Evolutionary conservation across 179 eudicot genomes (phyloP), one percentile per base, ranked within the genome.

Genomic region (Silene vulgaris): DNA sequence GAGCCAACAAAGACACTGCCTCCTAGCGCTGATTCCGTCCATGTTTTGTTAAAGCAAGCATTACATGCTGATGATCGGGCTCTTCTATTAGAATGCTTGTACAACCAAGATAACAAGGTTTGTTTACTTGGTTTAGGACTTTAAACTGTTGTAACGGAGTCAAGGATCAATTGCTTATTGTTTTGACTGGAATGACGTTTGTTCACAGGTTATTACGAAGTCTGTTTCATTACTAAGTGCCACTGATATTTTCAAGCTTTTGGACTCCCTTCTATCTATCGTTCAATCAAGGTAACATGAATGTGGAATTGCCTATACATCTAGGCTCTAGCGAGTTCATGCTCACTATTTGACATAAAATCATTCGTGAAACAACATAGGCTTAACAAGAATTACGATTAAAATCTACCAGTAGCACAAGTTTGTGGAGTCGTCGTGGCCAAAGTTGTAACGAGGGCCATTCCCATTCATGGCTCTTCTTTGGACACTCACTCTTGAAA

Each of bases 11-110:
- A 37, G 17, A 50, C 77, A 72, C 84, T 79, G 81, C 91, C 90
- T 73, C 97, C 97, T 43, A 88, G 94, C 77, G 96, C 92, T 7
- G 96, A 89, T 69, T 90, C 96, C 5, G 87, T 92, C 76, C 89
- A 86, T 85, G 84, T 92, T 70, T 73, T 92, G 79, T 89, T 92
- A 71, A 90, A 88, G 78, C 97, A 90, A 84, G 97, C 97, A 60
- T 75, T 92, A 35, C 92, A 85, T 74, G 97, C 96, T 3, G 89
- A 89, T 81, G 97, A 90, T 73, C 86, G 82, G 72, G 78, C 86
- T 2, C 96, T 89, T 71, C 79, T 92, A 71, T 75, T 88, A 37
- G 88, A 88, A 79, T 92, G 96, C 86, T 78, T 92, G 52, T 85
- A 72, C 77, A 92, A 90, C 81, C 91, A 87, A 85, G 90, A 92